Evolutionary conservation across 257 asterid genomes (phyloP), one percentile per base, ranked within the genome.

Genomic region (Nicotiana obtusifolia): DNA sequence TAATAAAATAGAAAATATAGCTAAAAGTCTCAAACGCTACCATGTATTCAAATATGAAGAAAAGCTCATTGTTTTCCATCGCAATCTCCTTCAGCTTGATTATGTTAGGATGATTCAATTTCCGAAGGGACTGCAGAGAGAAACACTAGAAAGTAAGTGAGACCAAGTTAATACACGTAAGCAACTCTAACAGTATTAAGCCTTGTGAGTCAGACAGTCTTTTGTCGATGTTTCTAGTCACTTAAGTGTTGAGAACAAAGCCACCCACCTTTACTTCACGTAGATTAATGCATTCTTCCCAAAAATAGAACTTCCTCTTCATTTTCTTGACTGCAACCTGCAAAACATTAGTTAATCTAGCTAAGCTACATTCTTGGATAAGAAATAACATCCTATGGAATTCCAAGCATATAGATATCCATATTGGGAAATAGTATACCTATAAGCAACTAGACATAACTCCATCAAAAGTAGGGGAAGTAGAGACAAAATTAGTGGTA

Each of bases 301-400:
- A 93, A 67, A 87, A 87, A 85, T 91, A 91, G 83, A 87, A 93
- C 85, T 92, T 95, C 75, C 98, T 89, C 91, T 93, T 95, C 97
- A 95, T 95, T 87, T 89, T 93, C 86, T 95, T 95, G 33, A 93
- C 92, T 41, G 98, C 98, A 89, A 95, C 97, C 98, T 94, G 90
- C 59, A 82, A 80, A 16, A 78, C 7, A 60, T 47, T 47, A 47
- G 44, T 47, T 47, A 13, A 47, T 47, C 54, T 47, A 13, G 4
- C 13, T 52, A 52, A 52, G 16, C 57, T 52, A 4, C 16, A 52
- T 14, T 14, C 6, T 13, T 52, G 54, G 57, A 52, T 14, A 52
- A 52, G 57, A 52, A 52, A 52, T 11, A 52, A 5, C 19, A 52
- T 11, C 17, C 57, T 14, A 16, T 0, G 57, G 16, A 52, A 14